Base-by-base conservation (phyloP, 164 flowering plant species). In the Nymphaea thermarum region DNA sequence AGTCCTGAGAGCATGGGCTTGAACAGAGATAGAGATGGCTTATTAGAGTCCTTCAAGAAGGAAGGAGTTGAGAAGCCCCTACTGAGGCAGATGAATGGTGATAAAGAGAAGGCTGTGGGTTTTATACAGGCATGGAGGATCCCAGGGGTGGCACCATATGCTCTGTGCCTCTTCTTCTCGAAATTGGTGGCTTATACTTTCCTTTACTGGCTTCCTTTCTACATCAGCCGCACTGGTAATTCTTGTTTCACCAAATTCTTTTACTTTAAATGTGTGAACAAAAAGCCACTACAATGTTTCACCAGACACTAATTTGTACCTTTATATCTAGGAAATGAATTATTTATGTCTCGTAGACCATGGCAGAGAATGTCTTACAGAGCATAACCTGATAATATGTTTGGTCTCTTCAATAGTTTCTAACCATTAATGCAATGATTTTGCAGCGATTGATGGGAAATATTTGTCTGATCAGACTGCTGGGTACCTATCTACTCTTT, bases 141-240 rank as follows among this genome's bases (percentile, higher is more conserved):
- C 57, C 98, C 98, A 7, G 98, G 98, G 36, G 98, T 93, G 63
- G 91, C 93, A 5, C 82, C 94, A 16, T 93, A 86, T 72, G 96
- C 98, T 64, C 71, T 94, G 11, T 94, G 97, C 82, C 96, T 94
- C 66, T 94, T 94, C 83, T 94, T 94, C 72, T 76, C 92, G 57
- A 94, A 94, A 67, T 74, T 94, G 86, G 98, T 94, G 67, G 97
- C 95, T 4, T 91, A 94, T 62, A 89, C 98, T 17, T 91, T 94
- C 77, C 87, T 94, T 25, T 94, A 94, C 71, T 94, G 97, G 98
- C 97, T 94, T 45, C 98, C 98, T 8, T 91, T 84, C 84, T 94
- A 94, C 79, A 76, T 94, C 70, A 85, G 86, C 77, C 86, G 85
- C 74, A 94, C 98, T 76, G 95, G 98, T 91, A 83, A 42, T 36